phyloP scores from a whole-genome alignment of 2,329 filamentous ascomycete genomes.

The Xylogone sp. region DNA sequence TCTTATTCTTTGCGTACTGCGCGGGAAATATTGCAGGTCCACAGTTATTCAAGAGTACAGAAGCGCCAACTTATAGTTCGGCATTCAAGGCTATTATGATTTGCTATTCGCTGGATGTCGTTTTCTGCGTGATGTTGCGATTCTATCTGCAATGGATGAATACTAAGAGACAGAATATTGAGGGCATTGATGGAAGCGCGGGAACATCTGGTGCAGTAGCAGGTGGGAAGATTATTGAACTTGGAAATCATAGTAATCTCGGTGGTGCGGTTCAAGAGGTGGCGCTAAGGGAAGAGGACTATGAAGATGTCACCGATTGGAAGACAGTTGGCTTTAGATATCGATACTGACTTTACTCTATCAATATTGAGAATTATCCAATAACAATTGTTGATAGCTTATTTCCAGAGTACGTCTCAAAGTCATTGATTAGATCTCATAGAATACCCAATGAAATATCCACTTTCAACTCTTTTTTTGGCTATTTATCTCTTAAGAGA shows the following conservation, averaged over 20 bases:
- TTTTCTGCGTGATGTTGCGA: conserved; percentile 16
- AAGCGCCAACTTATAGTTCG: conserved; percentile 17
- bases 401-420: too few species aligned
- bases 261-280: conserved; percentile 25
- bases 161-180: conserved; percentile 31
- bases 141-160: conserved; percentile 20
- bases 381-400: too few species aligned
- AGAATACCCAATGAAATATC: too few species aligned
- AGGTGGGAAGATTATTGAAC: conserved; percentile 1
- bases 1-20: conserved; percentile 21
- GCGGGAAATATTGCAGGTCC: conserved; percentile 23
- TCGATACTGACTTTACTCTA: conserved; percentile 33
- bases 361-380: too few species aligned
- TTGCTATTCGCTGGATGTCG: conserved; percentile 16
- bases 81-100: conserved; percentile 23
- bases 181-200: conserved; percentile 42
- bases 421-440: too few species aligned
- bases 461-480: too few species aligned
- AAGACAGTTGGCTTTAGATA: conserved; percentile 57
- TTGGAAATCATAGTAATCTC: too few species aligned
- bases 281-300: conserved; percentile 40
- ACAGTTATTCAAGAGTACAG: conserved; percentile 9
- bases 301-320: conserved; percentile 59
- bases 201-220: conserved; percentile 37
- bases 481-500: too few species aligned